Evolutionary conservation across 2,329 filamentous ascomycete genomes (phyloP).

Genomic region (Trichoderma sp.): DNA sequence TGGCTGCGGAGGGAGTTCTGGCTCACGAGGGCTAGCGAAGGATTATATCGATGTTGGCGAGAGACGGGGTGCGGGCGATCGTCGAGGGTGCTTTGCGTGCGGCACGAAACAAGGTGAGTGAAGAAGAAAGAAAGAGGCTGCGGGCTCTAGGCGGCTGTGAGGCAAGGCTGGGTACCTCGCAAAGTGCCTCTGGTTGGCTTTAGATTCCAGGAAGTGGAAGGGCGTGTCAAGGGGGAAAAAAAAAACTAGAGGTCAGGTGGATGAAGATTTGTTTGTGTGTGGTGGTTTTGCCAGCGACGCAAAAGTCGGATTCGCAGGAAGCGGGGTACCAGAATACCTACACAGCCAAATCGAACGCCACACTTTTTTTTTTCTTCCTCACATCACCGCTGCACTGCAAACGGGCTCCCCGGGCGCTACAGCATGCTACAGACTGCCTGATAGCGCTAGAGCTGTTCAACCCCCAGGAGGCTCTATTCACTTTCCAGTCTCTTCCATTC

Average conservation of each 20-base stretch:
- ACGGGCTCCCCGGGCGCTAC: slow-evolving; percentile 14
- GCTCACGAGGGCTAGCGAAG: slow-evolving; percentile 26
- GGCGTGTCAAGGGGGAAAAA: not conserved
- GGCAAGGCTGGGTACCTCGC: slow-evolving; percentile 1
- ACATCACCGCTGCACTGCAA: not conserved
- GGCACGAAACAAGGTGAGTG: not conserved
- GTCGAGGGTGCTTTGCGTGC: not conserved
- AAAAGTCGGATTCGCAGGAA: slow-evolving; percentile 27
- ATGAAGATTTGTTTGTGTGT: slow-evolving; percentile 16
- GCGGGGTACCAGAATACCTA: slow-evolving; percentile 26
- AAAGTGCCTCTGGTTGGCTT: slow-evolving; percentile 12
- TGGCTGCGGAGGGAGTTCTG: slow-evolving; percentile 47
- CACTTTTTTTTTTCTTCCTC: slow-evolving; percentile 14
- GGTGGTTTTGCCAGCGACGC: slow-evolving; percentile 26
- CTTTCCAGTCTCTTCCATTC: not conserved
- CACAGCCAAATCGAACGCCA: slow-evolving; percentile 22
- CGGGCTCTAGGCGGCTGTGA: not conserved
- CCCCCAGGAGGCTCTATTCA: not conserved
- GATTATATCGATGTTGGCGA: slow-evolving; percentile 6
- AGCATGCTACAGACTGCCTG: not conserved
- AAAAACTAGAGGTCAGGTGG: slow-evolving; percentile 13
- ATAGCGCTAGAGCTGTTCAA: slow-evolving; percentile 3
- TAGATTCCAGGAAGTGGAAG: slow-evolving; percentile 4
- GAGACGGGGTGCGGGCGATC: slow-evolving; percentile 9
- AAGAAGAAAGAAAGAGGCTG: not conserved